Evolutionary conservation across 257 asterid species (phyloP).

Genomic region (Solanum lycopersicoides): DNA sequence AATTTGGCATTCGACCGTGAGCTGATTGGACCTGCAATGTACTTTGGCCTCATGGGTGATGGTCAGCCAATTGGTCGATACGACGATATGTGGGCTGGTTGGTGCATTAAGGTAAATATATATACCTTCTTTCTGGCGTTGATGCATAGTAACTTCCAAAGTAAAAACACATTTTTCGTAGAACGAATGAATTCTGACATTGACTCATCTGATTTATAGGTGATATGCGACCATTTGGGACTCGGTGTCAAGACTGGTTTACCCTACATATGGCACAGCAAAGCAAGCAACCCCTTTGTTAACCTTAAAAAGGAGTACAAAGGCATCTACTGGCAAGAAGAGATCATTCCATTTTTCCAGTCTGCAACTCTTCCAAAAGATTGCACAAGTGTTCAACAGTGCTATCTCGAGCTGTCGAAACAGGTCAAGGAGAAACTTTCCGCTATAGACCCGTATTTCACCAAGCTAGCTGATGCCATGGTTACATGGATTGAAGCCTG

Average conservation of each 20-base stretch:
- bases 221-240: constrained; percentile 9
- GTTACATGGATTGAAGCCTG: constrained; percentile 13
- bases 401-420: constrained; percentile 7
- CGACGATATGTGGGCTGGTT: constrained; percentile 12
- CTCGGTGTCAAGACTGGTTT: constrained; percentile 9
- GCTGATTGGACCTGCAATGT: constrained; percentile 12
- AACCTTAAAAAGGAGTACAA: constrained; percentile 9
- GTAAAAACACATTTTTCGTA: neutral
- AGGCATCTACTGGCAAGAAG: constrained; percentile 13
- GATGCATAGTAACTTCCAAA: neutral
- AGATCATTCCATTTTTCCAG: constrained; percentile 12
- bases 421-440: constrained; percentile 12
- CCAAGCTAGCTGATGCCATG: constrained; percentile 9
- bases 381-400: constrained; percentile 6
- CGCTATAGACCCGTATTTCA: constrained; percentile 3
- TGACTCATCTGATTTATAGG: neutral
- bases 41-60: constrained; percentile 15
- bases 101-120: constrained; percentile 3
- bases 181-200: neutral
- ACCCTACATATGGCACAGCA: constrained; percentile 16
- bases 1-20: constrained; percentile 9
- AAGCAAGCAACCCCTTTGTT: constrained; percentile 10
- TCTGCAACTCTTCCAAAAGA: constrained; percentile 8
- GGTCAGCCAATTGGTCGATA: constrained; percentile 14
- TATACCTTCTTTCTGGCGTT: neutral